Evolutionary conservation across 2,329 filamentous ascomycete genomes (phyloP).

Genomic region (Leptographium lundbergii): DNA sequence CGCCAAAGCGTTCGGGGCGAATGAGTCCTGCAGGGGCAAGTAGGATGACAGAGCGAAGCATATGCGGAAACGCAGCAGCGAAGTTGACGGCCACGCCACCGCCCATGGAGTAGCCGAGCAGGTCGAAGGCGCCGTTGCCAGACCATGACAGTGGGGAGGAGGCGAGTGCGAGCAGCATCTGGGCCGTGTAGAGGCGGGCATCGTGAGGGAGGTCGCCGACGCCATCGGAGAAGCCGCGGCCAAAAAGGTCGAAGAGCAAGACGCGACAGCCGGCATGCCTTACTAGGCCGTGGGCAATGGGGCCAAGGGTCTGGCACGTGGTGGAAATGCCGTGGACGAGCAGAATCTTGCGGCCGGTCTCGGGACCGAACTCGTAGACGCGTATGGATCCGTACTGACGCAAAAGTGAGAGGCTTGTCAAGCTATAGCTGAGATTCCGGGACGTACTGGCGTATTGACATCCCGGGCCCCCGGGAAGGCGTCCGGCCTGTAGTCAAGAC

Average conservation of each 20-base stretch:
- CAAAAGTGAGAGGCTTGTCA: background rate
- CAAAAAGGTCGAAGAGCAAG: slow-evolving; percentile 67
- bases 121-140: slow-evolving; percentile 40
- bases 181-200: slow-evolving; percentile 57
- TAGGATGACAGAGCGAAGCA: slow-evolving; percentile 59
- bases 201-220: slow-evolving; percentile 58
- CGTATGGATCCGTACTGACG: slow-evolving; percentile 55
- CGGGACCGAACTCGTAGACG: slow-evolving; percentile 74
- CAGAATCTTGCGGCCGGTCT: slow-evolving; percentile 59
- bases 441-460: slow-evolving; percentile 49
- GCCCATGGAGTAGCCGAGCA: slow-evolving; percentile 73
- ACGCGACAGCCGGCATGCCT: slow-evolving; percentile 57
- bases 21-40: slow-evolving; percentile 72
- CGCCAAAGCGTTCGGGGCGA: slow-evolving; percentile 38
- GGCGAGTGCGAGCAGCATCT: slow-evolving; percentile 57
- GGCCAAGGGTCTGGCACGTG: slow-evolving; percentile 59
- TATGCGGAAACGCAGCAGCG: slow-evolving; percentile 55
- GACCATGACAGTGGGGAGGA: slow-evolving; percentile 62
- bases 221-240: slow-evolving; percentile 53
- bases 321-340: slow-evolving; percentile 78
- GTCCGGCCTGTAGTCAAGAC: slow-evolving; percentile 48
- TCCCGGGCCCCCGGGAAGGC: slow-evolving; percentile 61
- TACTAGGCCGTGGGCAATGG: slow-evolving; percentile 54
- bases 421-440: background rate
- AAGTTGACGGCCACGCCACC: slow-evolving; percentile 68